A percentile compares a stretch with the other conserved stretches of the same genome.
Conservation (phyloP, 306 rosid genomes). For the Rubus parviflorus region DNA sequence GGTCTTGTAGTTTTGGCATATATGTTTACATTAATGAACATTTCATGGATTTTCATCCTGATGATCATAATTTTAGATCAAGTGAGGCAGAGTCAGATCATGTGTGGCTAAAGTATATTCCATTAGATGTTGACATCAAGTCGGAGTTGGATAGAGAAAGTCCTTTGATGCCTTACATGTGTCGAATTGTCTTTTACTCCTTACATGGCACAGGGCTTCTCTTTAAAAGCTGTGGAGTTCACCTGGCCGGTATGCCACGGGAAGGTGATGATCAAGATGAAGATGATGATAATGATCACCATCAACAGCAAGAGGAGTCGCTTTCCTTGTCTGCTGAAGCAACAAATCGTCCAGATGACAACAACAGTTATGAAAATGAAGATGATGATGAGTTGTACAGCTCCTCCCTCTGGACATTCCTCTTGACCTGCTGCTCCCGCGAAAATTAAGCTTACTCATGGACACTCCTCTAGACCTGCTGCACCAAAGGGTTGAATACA, state of each 20-base stretch:
- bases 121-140: not conserved
- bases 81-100: not conserved
- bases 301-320: not conserved
- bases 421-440: no score
- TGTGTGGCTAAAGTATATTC: not conserved
- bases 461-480: no score
- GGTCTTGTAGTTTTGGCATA: not conserved
- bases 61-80: no score
- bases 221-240: not conserved
- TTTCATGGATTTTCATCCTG: no score
- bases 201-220: not conserved
- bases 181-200: not conserved
- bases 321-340: not conserved
- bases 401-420: no score
- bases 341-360: not conserved
- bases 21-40: not conserved
- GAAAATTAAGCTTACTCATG: no score
- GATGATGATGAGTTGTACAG: not conserved
- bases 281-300: not conserved
- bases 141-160: not conserved
- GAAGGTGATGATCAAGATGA: not conserved
- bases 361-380: not conserved
- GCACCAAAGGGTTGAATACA: no score
- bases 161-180: not conserved
- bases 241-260: not conserved